phyloP scores from a whole-genome alignment of 768 basidiomycete genomes.

The Dioszegia hungarica region DNA sequence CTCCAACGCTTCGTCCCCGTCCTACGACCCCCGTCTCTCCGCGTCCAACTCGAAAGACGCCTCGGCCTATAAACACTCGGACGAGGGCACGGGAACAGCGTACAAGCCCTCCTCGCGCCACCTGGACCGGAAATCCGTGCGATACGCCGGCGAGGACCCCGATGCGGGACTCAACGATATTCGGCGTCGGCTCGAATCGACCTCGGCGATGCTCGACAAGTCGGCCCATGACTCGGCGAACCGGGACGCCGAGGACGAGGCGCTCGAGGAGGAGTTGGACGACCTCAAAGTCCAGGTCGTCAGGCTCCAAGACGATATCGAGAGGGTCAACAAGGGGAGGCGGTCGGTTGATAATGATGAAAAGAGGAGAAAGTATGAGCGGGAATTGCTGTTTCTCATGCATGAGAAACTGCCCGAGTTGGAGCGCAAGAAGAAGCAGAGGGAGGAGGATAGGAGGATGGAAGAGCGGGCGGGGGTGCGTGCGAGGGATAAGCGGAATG shows the following conservation, averaged over 20 bases:
- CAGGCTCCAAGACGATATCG: slow-evolving; percentile 84
- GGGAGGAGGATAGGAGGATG: slow-evolving; percentile 68
- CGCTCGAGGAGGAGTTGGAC: slow-evolving; percentile 80
- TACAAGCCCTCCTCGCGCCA: slow-evolving; percentile 81
- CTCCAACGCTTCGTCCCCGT: slow-evolving; percentile 49
- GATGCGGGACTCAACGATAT: slow-evolving; percentile 72
- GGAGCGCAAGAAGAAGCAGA: slow-evolving; percentile 72
- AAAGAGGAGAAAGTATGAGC: slow-evolving; percentile 76
- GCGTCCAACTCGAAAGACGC: slow-evolving; percentile 60
- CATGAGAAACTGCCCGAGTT: slow-evolving; percentile 89
- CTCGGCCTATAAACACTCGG: slow-evolving; percentile 79
- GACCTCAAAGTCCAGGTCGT: slow-evolving; percentile 79
- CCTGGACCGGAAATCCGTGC: slow-evolving; percentile 74
- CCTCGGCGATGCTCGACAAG: slow-evolving; percentile 73
- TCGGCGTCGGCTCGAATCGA: slow-evolving; percentile 73
- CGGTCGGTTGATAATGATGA: slow-evolving; percentile 70
- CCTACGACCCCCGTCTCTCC: slow-evolving; percentile 13
- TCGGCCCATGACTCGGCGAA: slow-evolving; percentile 61
- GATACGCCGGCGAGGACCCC: slow-evolving; percentile 62
- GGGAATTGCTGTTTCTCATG: slow-evolving; percentile 76
- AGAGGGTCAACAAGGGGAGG: slow-evolving; percentile 74
- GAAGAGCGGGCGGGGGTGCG: slow-evolving; percentile 74
- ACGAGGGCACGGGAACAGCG: slow-evolving; percentile 60
- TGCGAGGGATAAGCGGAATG: slow-evolving; percentile 79
- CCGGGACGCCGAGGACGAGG: slow-evolving; percentile 76